Base-by-base conservation (phyloP, 2,329 filamentous ascomycete species). In the Sarocladiaceae sp. region DNA sequence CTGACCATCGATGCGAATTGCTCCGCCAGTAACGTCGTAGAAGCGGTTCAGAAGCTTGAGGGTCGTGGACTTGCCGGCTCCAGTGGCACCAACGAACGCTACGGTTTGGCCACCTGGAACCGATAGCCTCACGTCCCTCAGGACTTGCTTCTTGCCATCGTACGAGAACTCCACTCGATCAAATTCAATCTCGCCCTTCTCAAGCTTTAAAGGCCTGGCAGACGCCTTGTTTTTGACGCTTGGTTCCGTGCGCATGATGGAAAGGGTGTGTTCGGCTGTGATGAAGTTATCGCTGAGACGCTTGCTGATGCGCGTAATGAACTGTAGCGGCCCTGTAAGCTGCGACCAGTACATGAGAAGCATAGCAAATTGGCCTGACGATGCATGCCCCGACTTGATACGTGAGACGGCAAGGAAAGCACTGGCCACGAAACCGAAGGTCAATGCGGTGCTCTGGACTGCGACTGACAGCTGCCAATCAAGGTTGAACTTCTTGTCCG, bases 341-440 rank as follows among this genome's bases (percentile, higher is more conserved):
- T 88, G 83, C 15, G 76, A 74, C 82, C 86, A 86, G 59, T 88
- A 88, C 44, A 82, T 83, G 48, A 88, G 64, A 13, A 88, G 68
- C 63, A 82, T 78, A 45, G 85, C 79, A 52, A 88, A 87, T 50
- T 83, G 73, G 45, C 83, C 83, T 10, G 83, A 68, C 4, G 76
- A 76, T 4, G 77, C 74, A 43, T 73, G 62, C 2, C 73, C 74
- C n/a, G 70, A 72, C 2, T 73, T 80, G 44, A 88, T 81, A 50
- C 85, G 82, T 57, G 80, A 84, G 1, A 80, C 74, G 2, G 76
- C 76, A 32, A 80, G 53, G 52, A 78, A 76, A 2, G 75, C 69
- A 27, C 76, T 77, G 3, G 82, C 83, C 12, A 85, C 70, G 32
- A 88, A 75, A 46, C 85, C 84, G 48, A 74, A 79, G 1, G 82